Base-by-base conservation (phyloP, 441 rosid genomes). In the Manihot esculenta region DNA sequence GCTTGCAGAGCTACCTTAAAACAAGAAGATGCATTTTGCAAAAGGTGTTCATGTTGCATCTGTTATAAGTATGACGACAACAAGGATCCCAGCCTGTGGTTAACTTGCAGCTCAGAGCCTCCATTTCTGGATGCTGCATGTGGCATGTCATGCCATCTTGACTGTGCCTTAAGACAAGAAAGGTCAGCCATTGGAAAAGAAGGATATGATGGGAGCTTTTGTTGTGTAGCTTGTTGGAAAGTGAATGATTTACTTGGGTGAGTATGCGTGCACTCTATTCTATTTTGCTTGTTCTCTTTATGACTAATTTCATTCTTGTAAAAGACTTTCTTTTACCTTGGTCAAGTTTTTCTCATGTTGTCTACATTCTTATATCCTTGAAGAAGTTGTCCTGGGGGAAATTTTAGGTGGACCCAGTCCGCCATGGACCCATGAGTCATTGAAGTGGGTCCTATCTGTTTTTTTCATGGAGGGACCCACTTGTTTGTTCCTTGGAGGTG, bases 21-120 rank as follows among this genome's bases (percentile, higher is more conserved):
- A 78, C 79, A 64, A 69, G 90, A 80, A 11, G 93, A 86, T 74
- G 72, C 73, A 24, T 96, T 91, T 79, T 96, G 99, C 79, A 93
- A 83, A 79, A 85, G 98, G 77, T 96, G 99, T 78, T 91, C 97
- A 1, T 96, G 99, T 63, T 93, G 97, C 78, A 84, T 93, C 35
- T 96, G 99, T 74, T 81, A 68, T 24, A 84, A 78, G 74, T 96
- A 87, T 71, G 99, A 93, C 70, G 98, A 96, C 84, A 89, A 90
- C 66, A 96, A 96, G 82, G 99, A 93, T 79, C 97, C 97, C 56
- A 96, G 98, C 78, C 80, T 96, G 58, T 96, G 99, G 99, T 75
- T 93, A 61, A 82, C 80, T 68, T 96, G 99, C 77, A 83, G 87
- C 81, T 74, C 89, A 17, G 94, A 91, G 69, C 82, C 90, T 70